Evolutionary conservation across 1,284 basidiomycete species (phyloP), one percentile per base, ranked within the genome.

Genomic region (Trichosporon asahii): DNA sequence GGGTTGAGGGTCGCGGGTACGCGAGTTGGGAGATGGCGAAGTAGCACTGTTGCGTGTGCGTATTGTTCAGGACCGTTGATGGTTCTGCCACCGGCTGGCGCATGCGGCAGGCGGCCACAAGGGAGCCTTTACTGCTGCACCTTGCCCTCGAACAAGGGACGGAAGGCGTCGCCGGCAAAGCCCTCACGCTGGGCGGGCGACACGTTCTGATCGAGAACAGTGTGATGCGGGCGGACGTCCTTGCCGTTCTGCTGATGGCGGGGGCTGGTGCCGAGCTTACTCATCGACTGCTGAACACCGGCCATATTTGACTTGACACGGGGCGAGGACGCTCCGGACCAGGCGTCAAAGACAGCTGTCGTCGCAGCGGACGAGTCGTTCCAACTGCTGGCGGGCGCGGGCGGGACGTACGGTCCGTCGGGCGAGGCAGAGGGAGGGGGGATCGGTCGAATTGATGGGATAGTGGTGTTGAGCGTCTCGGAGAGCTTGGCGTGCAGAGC

Each of bases 351-450:
- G 15, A 53, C 55, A 31, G 68, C 72, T 27, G 53, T 70, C 25
- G 46, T 63, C 18, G 60, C 12, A 3, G 49, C 46, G 4, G 53
- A 23, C 7, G 75, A 74, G 27, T 77, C 75, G 73, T 81, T 82
- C 79, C 79, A 82, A n/a, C 77, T 79, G 29, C 78, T 79, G 3
- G 77, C 80, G 1, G 81, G 81, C 0, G 81, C 80, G 8, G 81
- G 81, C 5, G 80, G 81, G 1, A 78, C 78, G 8, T 78, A 61
- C 18, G 80, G 76, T 8, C 76, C 78, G 18, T 67, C 69, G 11
- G 64, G 31, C 31, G 65, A 69, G 65, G 71, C 66, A 1, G 72
- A 65, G 15, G 71, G 66, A n/a, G 75, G 77, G 3, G 77, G 78
- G 68, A 78, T 78, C 21, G 78, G 77, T 27, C 53, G 65, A 12